phyloP scores from a whole-genome alignment of 352 stramenopile genomes.

The Stramenopiles sp. region DNA sequence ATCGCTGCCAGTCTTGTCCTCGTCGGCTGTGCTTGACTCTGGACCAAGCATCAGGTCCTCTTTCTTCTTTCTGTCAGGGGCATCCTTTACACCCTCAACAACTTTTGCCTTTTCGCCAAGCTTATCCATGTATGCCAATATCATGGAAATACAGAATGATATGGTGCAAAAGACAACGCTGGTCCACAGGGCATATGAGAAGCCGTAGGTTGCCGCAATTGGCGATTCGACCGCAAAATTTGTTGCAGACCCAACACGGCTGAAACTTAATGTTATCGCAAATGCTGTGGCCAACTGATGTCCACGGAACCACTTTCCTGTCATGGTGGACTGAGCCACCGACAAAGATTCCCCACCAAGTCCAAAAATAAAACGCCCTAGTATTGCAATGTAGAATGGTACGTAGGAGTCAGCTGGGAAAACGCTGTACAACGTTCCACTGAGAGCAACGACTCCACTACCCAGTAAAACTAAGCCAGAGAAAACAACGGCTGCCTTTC shows the following conservation, averaged over 20 bases:
- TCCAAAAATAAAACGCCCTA: conserved; percentile 66
- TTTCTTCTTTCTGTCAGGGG: too few relatives aligned
- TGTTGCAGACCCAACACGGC: conserved; percentile 62
- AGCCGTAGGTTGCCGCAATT: conserved; percentile 40
- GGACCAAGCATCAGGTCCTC: too few relatives aligned
- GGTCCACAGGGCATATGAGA: conserved; percentile 55
- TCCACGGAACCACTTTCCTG: conserved; percentile 75
- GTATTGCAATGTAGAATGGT: conserved; percentile 30
- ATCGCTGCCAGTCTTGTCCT: background rate
- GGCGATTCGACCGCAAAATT: conserved; percentile 66
- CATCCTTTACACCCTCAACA: too few relatives aligned
- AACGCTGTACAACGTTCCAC: background rate
- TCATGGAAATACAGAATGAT: conserved; percentile 40
- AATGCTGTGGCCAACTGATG: conserved; percentile 61
- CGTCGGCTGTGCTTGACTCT: too few relatives aligned
- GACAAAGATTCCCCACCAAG: conserved; percentile 68
- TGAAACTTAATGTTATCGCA: conserved; percentile 69
- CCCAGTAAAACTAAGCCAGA: background rate
- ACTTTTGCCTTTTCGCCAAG: conserved; percentile 27
- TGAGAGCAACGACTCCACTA: background rate
- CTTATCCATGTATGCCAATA: conserved; percentile 54
- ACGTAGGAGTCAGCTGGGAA: background rate
- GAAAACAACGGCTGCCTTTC: conserved; percentile 15
- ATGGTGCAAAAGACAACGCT: conserved; percentile 50
- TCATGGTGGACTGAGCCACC: conserved; percentile 62